A percentile compares a stretch with the other conserved stretches of the same genome.
Evolutionary conservation across 73 alveolate species (phyloP).

Genomic region (Paramecium biaurelia): DNA sequence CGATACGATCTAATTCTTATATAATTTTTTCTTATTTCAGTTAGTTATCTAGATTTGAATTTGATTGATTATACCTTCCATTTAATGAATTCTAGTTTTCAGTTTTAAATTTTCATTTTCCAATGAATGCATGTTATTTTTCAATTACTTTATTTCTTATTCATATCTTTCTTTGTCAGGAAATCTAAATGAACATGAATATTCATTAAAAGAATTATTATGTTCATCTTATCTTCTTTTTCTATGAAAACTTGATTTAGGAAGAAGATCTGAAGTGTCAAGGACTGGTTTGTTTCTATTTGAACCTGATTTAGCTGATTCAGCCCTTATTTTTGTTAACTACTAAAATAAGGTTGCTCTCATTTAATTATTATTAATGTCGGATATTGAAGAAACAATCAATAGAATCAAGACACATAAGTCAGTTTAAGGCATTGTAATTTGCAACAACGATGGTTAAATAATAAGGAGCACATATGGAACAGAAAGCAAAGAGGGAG

Average conservation of each 20-base stretch:
- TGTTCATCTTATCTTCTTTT: neutral
- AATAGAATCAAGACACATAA: conserved; percentile 75
- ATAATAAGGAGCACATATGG: conserved; percentile 57
- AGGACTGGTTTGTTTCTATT: neutral
- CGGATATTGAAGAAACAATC: conserved; percentile 75
- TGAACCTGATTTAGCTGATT: neutral
- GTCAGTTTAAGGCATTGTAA: conserved; percentile 70
- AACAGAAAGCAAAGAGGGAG: conserved; percentile 51
- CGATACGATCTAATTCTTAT: neutral
- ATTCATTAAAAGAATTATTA: neutral
- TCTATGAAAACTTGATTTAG: neutral
- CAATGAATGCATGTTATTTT: neutral
- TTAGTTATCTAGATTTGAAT: neutral
- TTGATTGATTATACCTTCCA: neutral
- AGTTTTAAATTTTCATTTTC: neutral
- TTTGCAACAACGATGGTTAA: conserved; percentile 67
- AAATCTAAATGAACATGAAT: neutral
- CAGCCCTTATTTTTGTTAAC: neutral
- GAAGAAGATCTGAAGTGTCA: neutral
- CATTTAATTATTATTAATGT: conserved; percentile 49
- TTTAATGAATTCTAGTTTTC: conserved; percentile 21
- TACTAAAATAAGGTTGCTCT: neutral
- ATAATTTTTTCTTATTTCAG: neutral
- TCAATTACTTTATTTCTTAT: neutral
- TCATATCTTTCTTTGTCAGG: conserved; percentile 19